phyloP scores from a whole-genome alignment of 257 asterid genomes.

The Nicotiana otophora region DNA sequence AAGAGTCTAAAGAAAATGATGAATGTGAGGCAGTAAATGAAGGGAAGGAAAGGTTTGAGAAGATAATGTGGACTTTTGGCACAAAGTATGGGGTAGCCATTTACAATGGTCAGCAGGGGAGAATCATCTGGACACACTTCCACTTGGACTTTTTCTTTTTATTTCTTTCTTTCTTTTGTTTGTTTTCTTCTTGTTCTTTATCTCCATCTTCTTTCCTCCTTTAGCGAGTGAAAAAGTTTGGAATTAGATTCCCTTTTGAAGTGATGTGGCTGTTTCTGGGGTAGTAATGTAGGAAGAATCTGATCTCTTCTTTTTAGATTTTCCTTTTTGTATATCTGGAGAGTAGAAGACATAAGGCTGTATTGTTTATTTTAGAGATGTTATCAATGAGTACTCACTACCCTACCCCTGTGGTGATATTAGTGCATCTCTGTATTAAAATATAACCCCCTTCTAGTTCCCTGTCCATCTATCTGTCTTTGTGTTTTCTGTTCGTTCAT shows the following conservation, averaged over 20 bases:
- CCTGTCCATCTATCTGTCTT: not conserved
- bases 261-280: conserved; percentile 9
- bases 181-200: not conserved
- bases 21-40: conserved; percentile 1
- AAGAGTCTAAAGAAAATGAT: not conserved
- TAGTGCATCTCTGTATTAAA: not conserved
- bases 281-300: conserved; percentile 12
- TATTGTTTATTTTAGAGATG: conserved; percentile 16
- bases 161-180: not conserved
- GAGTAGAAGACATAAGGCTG: conserved; percentile 18
- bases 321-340: conserved; percentile 39
- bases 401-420: not conserved
- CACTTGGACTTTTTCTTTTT: not conserved
- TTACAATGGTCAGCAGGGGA: conserved; percentile 2
- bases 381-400: conserved; percentile 6
- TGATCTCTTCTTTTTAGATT: conserved; percentile 6
- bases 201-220: not conserved
- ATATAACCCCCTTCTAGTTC: not conserved
- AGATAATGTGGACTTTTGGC: not conserved
- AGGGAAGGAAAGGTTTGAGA: not conserved
- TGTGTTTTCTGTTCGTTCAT: too few relatives aligned
- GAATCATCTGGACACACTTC: conserved; percentile 16
- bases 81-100: conserved; percentile 1
- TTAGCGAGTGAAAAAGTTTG: not conserved
- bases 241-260: conserved; percentile 11